A percentile compares a stretch with the other conserved stretches of the same genome.
phyloP scores from a whole-genome alignment of 257 asterid species.

The Nicotiana benthamiana region DNA sequence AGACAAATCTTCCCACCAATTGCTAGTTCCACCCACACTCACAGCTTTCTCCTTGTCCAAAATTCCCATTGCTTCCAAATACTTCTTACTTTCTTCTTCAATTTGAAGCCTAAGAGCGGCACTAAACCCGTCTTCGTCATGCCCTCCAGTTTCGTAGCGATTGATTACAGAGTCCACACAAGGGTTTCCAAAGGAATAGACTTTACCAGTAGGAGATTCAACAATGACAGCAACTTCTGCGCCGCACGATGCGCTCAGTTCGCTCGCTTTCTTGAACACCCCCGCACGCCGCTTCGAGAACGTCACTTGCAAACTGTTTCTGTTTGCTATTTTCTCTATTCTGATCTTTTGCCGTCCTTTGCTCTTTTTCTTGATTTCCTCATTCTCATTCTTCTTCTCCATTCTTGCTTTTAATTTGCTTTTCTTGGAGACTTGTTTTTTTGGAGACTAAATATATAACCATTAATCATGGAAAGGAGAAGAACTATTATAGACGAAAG shows the following conservation, averaged over 20 bases:
- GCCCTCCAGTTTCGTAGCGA: neutral
- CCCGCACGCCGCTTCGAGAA: neutral
- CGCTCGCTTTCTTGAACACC: neutral
- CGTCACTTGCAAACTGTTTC: neutral
- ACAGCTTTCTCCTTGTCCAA: neutral
- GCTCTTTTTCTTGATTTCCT: neutral
- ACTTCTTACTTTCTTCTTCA: neutral
- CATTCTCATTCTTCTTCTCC: neutral
- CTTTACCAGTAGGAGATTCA: neutral
- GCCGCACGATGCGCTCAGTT: neutral
- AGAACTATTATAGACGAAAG: no score
- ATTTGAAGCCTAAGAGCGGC: no score
- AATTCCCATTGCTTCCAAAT: neutral
- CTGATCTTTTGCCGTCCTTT: neutral
- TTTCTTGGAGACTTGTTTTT: neutral
- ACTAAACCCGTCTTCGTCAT: no score
- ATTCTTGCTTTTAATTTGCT: neutral
- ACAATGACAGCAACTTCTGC: neutral
- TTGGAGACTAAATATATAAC: no score
- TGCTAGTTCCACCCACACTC: neutral
- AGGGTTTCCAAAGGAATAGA: neutral
- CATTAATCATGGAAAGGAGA: no score
- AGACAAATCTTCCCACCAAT: neutral
- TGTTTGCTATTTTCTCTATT: neutral
- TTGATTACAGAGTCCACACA: neutral